Percentiles rank a stretch among this genome's conserved stretches.
phyloP scores from a whole-genome alignment of 768 basidiomycete species.

The Vararia minispora region DNA sequence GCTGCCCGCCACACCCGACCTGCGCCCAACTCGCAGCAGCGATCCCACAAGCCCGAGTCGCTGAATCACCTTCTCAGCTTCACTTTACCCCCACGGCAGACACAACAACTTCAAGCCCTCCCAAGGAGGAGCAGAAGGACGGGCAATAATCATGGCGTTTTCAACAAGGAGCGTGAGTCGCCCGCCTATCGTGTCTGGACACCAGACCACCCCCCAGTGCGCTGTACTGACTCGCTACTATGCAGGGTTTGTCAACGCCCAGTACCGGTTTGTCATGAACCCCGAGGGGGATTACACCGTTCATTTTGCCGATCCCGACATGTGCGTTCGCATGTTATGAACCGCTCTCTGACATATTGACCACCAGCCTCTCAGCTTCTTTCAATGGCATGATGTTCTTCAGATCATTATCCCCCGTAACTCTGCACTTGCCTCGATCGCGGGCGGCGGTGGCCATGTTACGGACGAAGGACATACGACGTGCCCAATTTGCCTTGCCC shows the following conservation, averaged over 20 bases:
- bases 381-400: constrained; percentile 92
- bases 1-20: constrained; percentile 16
- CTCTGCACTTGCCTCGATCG: constrained; percentile 59
- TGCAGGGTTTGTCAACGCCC: constrained; percentile 91
- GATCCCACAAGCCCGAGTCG: constrained; percentile 58
- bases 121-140: constrained; percentile 72
- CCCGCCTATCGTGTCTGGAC: background rate
- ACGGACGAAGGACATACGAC: constrained; percentile 51
- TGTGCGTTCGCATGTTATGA: constrained; percentile 39
- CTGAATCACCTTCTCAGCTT: constrained; percentile 90
- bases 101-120: constrained; percentile 39
- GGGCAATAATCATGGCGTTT: constrained; percentile 50
- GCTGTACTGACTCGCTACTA: constrained; percentile 10
- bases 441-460: constrained; percentile 31
- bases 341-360: constrained; percentile 2
- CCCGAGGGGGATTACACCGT: constrained; percentile 88
- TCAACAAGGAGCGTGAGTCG: constrained; percentile 88
- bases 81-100: constrained; percentile 79
- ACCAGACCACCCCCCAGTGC: too few species aligned
- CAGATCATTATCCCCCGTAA: constrained; percentile 89
- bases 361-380: constrained; percentile 45
- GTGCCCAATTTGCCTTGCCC: constrained; percentile 93
- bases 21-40: constrained; percentile 25
- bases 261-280: constrained; percentile 93
- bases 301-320: constrained; percentile 96